Conservation (phyloP, 129 eudicot species). For the Saussurea involucrata region DNA sequence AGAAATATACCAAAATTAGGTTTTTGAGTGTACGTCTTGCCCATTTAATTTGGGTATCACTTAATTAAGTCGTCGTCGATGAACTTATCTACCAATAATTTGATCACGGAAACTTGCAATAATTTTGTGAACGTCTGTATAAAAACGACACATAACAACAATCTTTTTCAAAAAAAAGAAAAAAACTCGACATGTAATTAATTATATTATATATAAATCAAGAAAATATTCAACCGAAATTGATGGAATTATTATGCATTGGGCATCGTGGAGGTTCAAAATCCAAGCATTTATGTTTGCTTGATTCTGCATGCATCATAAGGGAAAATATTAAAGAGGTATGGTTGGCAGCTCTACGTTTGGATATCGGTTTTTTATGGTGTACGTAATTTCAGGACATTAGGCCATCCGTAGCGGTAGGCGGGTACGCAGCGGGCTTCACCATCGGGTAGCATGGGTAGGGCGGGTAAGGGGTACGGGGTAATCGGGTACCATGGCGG, state of each 20-base stretch:
- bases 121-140: not conserved
- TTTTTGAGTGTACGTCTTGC: too few relatives aligned
- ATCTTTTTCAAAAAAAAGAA: not conserved
- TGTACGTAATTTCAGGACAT: not conserved
- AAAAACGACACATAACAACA: not conserved
- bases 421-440: too few relatives aligned
- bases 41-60: too few relatives aligned
- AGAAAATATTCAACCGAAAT: not conserved
- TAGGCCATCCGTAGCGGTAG: too few relatives aligned
- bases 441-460: too few relatives aligned
- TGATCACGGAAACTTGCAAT: not conserved
- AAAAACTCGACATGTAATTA: not conserved
- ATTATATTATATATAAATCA: not conserved
- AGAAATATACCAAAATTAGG: too few relatives aligned
- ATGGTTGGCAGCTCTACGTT: slow-evolving; percentile 15
- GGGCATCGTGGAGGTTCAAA: slow-evolving; percentile 17
- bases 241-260: not conserved
- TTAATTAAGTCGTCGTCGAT: too few relatives aligned
- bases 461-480: too few relatives aligned
- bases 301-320: slow-evolving; percentile 4
- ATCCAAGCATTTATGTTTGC: slow-evolving; percentile 5
- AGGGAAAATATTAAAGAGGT: slow-evolving; percentile 21
- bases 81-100: too few relatives aligned
- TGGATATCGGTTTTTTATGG: not conserved
- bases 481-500: too few relatives aligned